phyloP scores from a whole-genome alignment of 1,284 basidiomycete genomes.

The Sanghuangporus baumii region DNA sequence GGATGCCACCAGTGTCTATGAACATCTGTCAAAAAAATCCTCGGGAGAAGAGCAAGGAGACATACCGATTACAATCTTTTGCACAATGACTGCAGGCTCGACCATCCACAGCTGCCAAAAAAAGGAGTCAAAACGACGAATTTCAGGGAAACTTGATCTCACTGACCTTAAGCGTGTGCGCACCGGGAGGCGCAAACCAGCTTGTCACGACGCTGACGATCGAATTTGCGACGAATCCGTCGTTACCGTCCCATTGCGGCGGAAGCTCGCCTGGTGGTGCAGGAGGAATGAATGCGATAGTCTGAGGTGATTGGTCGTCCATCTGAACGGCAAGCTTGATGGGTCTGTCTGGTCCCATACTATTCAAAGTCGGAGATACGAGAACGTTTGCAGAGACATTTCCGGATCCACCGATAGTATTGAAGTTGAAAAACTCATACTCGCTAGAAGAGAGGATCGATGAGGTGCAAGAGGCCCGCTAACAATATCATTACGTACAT shows the following conservation, averaged over 20 bases:
- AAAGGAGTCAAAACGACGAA: too few relatives aligned
- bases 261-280: slow-evolving; percentile 43
- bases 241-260: slow-evolving; percentile 39
- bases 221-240: slow-evolving; percentile 51
- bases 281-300: slow-evolving; percentile 46
- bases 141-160: neutral
- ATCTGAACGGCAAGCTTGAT: slow-evolving; percentile 53
- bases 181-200: slow-evolving; percentile 41
- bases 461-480: neutral
- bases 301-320: slow-evolving; percentile 39
- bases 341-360: slow-evolving; percentile 46
- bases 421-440: slow-evolving; percentile 63
- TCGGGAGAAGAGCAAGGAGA: neutral
- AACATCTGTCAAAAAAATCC: neutral
- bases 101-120: slow-evolving; percentile 41
- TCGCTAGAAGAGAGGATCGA: slow-evolving; percentile 30
- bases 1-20: slow-evolving; percentile 39
- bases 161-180: slow-evolving; percentile 51
- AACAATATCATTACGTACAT: slow-evolving; percentile 35
- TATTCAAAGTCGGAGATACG: slow-evolving; percentile 59
- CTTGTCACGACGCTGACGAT: slow-evolving; percentile 36
- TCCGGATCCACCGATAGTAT: slow-evolving; percentile 33
- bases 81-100: slow-evolving; percentile 54
- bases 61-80: slow-evolving; percentile 50
- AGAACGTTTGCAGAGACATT: slow-evolving; percentile 42